phyloP scores from a whole-genome alignment of 495 filamentous ascomycete species.

The Amphirosellinia nigrospora region DNA sequence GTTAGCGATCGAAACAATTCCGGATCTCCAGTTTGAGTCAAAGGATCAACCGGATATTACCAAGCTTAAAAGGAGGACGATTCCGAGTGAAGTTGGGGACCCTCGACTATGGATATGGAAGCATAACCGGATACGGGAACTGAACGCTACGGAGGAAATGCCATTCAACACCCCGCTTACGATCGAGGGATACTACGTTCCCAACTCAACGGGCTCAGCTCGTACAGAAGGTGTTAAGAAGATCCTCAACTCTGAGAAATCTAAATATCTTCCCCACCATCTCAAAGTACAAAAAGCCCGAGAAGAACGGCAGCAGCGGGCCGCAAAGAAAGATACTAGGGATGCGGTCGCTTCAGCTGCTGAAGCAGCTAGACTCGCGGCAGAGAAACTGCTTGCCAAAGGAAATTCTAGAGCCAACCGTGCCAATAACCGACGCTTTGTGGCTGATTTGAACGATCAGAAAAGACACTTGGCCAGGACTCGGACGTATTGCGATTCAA shows the following conservation, averaged over 20 bases:
- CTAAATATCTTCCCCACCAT: constrained; percentile 95
- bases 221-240: constrained; percentile 92
- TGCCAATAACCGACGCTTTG: constrained; percentile 90
- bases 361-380: constrained; percentile 75
- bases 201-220: constrained; percentile 82
- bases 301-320: constrained; percentile 83
- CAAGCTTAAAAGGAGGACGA: constrained; percentile 82
- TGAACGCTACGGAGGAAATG: constrained; percentile 62
- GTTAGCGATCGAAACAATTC: constrained; percentile 33
- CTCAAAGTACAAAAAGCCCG: constrained; percentile 90
- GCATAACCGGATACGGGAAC: constrained; percentile 84
- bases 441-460: constrained; percentile 92
- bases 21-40: constrained; percentile 50
- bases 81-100: constrained; percentile 63
- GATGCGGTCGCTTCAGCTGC: constrained; percentile 67
- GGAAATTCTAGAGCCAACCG: constrained; percentile 84
- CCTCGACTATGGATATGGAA: constrained; percentile 85
- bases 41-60: constrained; percentile 79
- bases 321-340: constrained; percentile 69
- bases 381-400: constrained; percentile 78
- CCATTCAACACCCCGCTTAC: constrained; percentile 49
- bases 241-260: constrained; percentile 95
- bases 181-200: constrained; percentile 90
- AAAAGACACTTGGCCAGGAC: constrained; percentile 86
- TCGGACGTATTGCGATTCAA: constrained; percentile 95